A percentile compares a stretch with the other conserved stretches of the same genome.
Evolutionary conservation across 1,284 basidiomycete genomes (phyloP).

Genomic region (Cystobasidium slooffiae): DNA sequence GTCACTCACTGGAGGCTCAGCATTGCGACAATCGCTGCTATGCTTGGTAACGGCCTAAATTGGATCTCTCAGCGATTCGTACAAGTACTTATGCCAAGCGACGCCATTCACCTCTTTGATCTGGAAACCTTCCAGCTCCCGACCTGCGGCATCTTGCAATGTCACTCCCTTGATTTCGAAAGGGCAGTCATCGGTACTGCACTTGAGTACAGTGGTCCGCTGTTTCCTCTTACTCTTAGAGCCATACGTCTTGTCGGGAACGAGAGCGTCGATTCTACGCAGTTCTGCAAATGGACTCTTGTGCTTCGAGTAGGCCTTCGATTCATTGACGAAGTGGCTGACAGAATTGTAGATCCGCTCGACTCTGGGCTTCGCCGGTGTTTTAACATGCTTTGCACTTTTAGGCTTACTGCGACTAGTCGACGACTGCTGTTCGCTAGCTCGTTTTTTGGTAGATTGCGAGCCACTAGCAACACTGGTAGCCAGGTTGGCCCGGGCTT

Average conservation of each 20-base stretch:
- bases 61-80: not conserved
- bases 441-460: not conserved
- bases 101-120: not conserved
- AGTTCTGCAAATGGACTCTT: constrained; percentile 13
- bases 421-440: too few species aligned
- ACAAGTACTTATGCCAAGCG: not conserved
- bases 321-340: constrained; percentile 6
- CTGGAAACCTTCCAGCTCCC: constrained; percentile 20
- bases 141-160: constrained; percentile 7
- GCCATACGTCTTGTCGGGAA: not conserved
- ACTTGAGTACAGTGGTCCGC: not conserved
- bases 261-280: not conserved
- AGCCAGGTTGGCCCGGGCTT: too few species aligned
- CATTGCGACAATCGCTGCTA: constrained; percentile 11
- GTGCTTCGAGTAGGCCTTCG: constrained; percentile 6
- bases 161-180: constrained; percentile 4
- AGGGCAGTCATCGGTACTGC: not conserved
- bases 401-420: not conserved
- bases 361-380: not conserved
- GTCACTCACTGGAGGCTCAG: not conserved
- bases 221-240: not conserved
- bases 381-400: not conserved
- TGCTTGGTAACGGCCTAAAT: constrained; percentile 5
- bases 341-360: constrained; percentile 20
- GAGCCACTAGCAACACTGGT: not conserved